phyloP scores from a whole-genome alignment of 2,329 filamentous ascomycete genomes.

The Fragosphaeria purpurea region DNA sequence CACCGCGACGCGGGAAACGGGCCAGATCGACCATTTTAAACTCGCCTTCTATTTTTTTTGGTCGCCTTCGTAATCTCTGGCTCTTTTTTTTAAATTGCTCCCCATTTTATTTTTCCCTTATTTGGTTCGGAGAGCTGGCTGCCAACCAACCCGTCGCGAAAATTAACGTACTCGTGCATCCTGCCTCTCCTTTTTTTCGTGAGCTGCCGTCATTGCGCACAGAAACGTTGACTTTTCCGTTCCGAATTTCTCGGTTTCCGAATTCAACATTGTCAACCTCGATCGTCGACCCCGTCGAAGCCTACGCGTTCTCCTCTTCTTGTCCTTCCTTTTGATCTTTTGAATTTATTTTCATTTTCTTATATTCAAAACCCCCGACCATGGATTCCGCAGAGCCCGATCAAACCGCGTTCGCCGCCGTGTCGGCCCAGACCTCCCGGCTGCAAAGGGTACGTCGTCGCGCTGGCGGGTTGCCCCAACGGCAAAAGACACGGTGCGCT shows the following conservation, averaged over 20 bases:
- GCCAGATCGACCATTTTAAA: conserved; percentile 11
- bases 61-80: background rate
- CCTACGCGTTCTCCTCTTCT: background rate
- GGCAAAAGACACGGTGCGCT: too few relatives aligned
- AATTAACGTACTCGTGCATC: too few relatives aligned
- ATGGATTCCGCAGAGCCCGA: conserved; percentile 88
- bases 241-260: background rate
- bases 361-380: conserved; percentile 1
- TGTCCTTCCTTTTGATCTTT: background rate
- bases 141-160: too few relatives aligned
- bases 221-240: too few relatives aligned
- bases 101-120: background rate
- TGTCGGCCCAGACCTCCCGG: conserved; percentile 73
- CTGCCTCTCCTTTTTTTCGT: too few relatives aligned
- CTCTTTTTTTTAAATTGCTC: background rate
- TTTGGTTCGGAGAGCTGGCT: background rate
- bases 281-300: too few relatives aligned
- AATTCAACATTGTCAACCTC: too few relatives aligned
- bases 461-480: too few relatives aligned
- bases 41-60: too few relatives aligned
- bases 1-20: conserved; percentile 5
- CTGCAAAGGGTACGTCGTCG: conserved; percentile 50
- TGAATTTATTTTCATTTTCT: background rate
- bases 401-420: conserved; percentile 82
- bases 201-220: too few relatives aligned